phyloP scores from a whole-genome alignment of 768 basidiomycete species.

The Mycena galopus region DNA sequence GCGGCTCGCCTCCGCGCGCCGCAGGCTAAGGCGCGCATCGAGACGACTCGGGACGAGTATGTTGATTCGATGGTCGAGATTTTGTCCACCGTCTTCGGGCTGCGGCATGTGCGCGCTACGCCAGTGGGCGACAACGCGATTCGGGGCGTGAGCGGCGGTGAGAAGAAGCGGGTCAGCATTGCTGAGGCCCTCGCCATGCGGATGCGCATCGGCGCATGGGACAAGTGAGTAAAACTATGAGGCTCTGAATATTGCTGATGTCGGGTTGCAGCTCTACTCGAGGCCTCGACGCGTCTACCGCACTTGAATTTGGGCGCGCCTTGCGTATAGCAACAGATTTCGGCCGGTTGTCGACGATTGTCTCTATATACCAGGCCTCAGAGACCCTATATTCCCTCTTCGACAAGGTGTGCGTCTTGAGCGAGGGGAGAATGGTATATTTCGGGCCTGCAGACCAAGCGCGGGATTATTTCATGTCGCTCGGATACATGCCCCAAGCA shows the following conservation, averaged over 20 bases:
- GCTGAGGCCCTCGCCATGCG: constrained; percentile 75
- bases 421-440: constrained; percentile 81
- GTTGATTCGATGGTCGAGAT: constrained; percentile 65
- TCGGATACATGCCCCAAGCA: constrained; percentile 69
- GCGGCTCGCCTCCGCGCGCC: constrained; percentile 79
- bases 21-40: constrained; percentile 56
- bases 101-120: constrained; percentile 79
- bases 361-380: constrained; percentile 90
- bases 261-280: constrained; percentile 68
- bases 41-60: constrained; percentile 59
- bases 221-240: constrained; percentile 64
- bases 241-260: neutral
- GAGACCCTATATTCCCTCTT: constrained; percentile 63
- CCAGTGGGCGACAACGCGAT: constrained; percentile 83
- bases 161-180: constrained; percentile 88
- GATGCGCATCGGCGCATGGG: constrained; percentile 78
- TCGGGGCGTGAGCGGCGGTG: constrained; percentile 80
- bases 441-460: constrained; percentile 78
- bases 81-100: constrained; percentile 78
- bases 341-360: constrained; percentile 69
- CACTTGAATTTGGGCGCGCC: constrained; percentile 78
- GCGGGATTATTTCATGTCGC: constrained; percentile 68
- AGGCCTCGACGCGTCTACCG: constrained; percentile 77
- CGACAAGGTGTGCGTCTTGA: constrained; percentile 85
- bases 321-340: constrained; percentile 75